A percentile compares a stretch with the other conserved stretches of the same genome.
phyloP scores from a whole-genome alignment of 208 protist species.

The Willaertia magna region DNA sequence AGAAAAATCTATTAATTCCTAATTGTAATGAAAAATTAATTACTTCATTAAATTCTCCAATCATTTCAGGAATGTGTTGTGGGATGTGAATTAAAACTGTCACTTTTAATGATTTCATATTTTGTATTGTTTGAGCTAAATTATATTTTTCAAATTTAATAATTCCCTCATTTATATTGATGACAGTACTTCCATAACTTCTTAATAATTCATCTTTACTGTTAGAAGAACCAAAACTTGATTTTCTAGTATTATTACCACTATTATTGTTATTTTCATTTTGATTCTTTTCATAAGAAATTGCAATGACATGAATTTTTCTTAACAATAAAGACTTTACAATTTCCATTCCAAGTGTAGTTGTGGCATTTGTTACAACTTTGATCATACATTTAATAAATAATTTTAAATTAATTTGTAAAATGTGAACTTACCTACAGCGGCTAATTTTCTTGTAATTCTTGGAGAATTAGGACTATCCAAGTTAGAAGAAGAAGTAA shows the following conservation, averaged over 20 bases:
- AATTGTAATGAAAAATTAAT: neutral
- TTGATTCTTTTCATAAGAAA: neutral
- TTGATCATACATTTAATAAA: neutral
- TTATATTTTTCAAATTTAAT: neutral
- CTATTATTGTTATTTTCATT: neutral
- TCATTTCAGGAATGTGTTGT: too few relatives aligned
- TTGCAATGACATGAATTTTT: conserved; percentile 2
- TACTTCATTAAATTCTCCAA: neutral
- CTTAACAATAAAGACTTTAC: neutral
- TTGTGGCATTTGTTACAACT: neutral
- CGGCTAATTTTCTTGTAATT: neutral
- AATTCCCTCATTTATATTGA: neutral
- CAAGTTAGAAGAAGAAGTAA: too few relatives aligned
- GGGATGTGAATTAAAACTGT: neutral
- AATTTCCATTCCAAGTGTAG: neutral
- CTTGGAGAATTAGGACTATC: too few relatives aligned
- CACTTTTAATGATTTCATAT: neutral
- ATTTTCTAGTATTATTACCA: neutral
- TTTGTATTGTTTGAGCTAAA: neutral
- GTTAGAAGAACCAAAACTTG: too few relatives aligned
- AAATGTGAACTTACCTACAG: neutral
- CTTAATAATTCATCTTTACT: neutral
- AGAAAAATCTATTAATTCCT: neutral
- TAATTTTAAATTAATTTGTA: neutral
- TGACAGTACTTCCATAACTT: neutral